phyloP scores from a whole-genome alignment of 164 flowering plant species.

The Brasenia schreberi region DNA sequence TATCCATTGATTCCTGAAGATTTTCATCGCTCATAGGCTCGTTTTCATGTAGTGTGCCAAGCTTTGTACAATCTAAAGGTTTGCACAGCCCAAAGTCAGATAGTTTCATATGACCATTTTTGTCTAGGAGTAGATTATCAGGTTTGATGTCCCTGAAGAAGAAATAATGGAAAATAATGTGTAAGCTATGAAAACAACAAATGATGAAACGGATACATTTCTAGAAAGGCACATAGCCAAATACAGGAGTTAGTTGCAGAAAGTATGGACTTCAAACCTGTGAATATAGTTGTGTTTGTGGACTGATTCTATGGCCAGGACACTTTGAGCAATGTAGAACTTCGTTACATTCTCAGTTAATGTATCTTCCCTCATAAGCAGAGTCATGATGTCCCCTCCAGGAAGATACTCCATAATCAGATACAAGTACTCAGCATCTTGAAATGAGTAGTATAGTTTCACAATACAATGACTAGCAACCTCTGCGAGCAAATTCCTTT shows the following conservation, averaged over 20 bases:
- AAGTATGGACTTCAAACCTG: slow-evolving; percentile 34
- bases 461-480: slow-evolving; percentile 90
- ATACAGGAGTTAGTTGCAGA: no score
- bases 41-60: slow-evolving; percentile 57
- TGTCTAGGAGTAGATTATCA: slow-evolving; percentile 87
- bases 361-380: slow-evolving; percentile 92
- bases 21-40: slow-evolving; percentile 59
- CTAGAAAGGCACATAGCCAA: no score
- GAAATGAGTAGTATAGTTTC: slow-evolving; percentile 89
- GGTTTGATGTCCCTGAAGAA: slow-evolving; percentile 83
- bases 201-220: no score
- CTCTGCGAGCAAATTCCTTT: slow-evolving; percentile 63
- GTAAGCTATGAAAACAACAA: background rate
- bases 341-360: slow-evolving; percentile 83
- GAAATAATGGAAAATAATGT: background rate
- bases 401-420: slow-evolving; percentile 96
- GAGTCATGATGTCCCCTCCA: slow-evolving; percentile 98
- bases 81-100: slow-evolving; percentile 99
- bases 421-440: slow-evolving; percentile 84
- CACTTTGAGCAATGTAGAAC: slow-evolving; percentile 92
- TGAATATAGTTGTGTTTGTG: slow-evolving; percentile 93
- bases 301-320: slow-evolving; percentile 89
- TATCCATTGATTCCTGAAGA: slow-evolving; percentile 65
- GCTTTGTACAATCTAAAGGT: slow-evolving; percentile 70
- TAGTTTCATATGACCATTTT: slow-evolving; percentile 88